Base-by-base conservation (phyloP, 345 rosid species). In the Dipteronia sinensis region DNA sequence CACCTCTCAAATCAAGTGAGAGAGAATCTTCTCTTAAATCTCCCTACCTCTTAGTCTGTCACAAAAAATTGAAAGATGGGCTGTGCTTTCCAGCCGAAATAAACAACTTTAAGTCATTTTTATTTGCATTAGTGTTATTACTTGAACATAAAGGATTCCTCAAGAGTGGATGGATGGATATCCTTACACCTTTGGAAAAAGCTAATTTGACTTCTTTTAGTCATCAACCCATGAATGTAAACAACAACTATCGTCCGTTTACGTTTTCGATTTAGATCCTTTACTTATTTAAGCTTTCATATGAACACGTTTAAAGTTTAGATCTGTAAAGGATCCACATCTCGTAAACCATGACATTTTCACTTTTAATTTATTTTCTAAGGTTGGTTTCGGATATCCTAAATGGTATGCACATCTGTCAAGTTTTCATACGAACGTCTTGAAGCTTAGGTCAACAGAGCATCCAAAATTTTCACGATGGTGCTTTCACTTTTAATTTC, bases 111-210 rank as follows among this genome's bases (percentile, higher is more conserved):
- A 46, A 29, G 59, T 73, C 77, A 72, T 70, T 42, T 61, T 83
- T 22, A 40, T 55, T 56, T 59, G 69, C 58, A 58, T 23, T 8
- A 13, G 49, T 79, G 77, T 85, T 68, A 19, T 85, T 68, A 19
- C 88, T 85, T 86, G 87, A 53, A 72, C 73, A 76, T 7, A 58
- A 88, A 88, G 88, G 88, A 88, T 86, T 85, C 92, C 80, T 68
- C 79, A 78, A 67, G 80, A 74, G 85, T 80, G 46, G 46, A 8
- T 34, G 38, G 38, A 34, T 34, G 90, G 82, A 85, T 87, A 75
- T 84, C 86, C 90, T 72, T 76, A 2, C 74, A 55, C 72, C 79
- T 6, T 59, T 59, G 7, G 10, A 46, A 6, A 76, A 79, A 85
- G 83, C 80, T 15, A 67, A 81, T 77, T 77, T 71, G 51, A 71